Percentiles rank a stretch among this genome's conserved stretches.
These are phyloP conservation scores for Sugiyamaella americana DNA, from an alignment of 805 yeast genomes.

Conservation along the genomic window DNA sequence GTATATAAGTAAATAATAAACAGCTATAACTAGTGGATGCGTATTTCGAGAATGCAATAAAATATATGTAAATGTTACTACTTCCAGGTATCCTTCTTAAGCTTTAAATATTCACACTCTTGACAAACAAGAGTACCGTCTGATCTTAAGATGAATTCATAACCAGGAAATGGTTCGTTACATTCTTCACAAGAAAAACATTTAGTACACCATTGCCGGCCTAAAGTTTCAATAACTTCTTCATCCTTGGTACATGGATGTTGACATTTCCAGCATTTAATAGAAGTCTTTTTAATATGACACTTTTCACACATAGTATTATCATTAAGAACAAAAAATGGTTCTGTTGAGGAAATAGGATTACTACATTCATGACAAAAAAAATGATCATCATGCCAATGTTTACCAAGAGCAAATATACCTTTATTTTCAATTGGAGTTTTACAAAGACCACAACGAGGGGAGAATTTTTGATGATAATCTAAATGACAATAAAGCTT, in stretches of 20 bases:
- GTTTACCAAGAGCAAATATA: slow-evolving; percentile 25
- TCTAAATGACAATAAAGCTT: slow-evolving; percentile 31
- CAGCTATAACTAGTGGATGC: too few species aligned
- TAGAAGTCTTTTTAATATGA: slow-evolving; percentile 21
- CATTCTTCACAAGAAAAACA: slow-evolving; percentile 31
- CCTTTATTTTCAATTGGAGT: slow-evolving; percentile 29
- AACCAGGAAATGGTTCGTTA: slow-evolving; percentile 23
- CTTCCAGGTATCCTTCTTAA: slow-evolving; percentile 23
- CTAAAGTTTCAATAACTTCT: slow-evolving; percentile 26
- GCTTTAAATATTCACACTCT: slow-evolving; percentile 21
- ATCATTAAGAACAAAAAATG: slow-evolving; percentile 21
- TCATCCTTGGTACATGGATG: slow-evolving; percentile 19
- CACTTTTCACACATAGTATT: slow-evolving; percentile 26
- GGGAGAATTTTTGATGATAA: slow-evolving; percentile 29
- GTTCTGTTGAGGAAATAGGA: slow-evolving; percentile 19
- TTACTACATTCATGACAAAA: slow-evolving; percentile 30
- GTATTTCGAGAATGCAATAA: not conserved
- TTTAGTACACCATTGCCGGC: slow-evolving; percentile 28
- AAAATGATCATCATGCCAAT: slow-evolving; percentile 30
- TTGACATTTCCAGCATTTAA: slow-evolving; percentile 31
- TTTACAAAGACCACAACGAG: slow-evolving; percentile 27
- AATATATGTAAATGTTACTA: too few species aligned
- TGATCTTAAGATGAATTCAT: slow-evolving; percentile 29
- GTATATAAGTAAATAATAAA: not conserved
- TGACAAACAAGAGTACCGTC: slow-evolving; percentile 30